Evolutionary conservation across 805 yeast species (phyloP), one percentile per base, ranked within the genome.

Genomic region (Brettanomyces naardenensis): DNA sequence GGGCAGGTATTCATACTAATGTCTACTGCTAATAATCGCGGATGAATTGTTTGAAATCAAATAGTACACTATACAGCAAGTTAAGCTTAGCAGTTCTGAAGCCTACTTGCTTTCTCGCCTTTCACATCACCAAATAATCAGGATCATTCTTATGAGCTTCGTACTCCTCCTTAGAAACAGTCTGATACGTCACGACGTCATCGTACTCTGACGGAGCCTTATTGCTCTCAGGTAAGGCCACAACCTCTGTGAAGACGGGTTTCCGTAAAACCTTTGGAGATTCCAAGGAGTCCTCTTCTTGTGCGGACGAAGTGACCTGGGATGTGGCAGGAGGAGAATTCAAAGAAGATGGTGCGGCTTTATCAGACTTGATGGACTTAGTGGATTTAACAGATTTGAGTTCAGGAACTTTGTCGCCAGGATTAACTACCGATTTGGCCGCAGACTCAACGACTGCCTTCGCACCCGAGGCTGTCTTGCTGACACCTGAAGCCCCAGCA

Each of bases 161-260:
- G 48, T 48, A 74, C 44, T 73, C 79, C 17, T 41, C 53, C 43
- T 71, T 71, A 25, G 66, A 62, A 22, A 74, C 69, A 27, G 75
- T 73, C 51, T 71, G 75, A 45, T 71, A 69, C 6, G 63, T 54
- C 18, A 54, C 48, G 32, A 59, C 63, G 32, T 62, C 66, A 14
- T 34, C 37, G 15, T 34, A 34, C 17, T 11, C 10, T 11, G 29
- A 22, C n/a, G 28, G n/a, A 10, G 30, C 28, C 6, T 6, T 22
- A 11, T 23, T n/a, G 10, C 21, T 18, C 13, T 20, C 31, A 15
- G 31, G 15, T 14, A 20, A 22, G 6, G 43, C 54, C 15, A 50
- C 49, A 22, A 50, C 49, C 40, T 52, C 56, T 5, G 54, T 50
- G 40, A 52, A 52, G 6, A 52, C 46, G 3, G 56, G 54, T 33